These are phyloP conservation scores for Russula foetens DNA, from an alignment of 768 basidiomycete species.

Conservation along the genomic window DNA sequence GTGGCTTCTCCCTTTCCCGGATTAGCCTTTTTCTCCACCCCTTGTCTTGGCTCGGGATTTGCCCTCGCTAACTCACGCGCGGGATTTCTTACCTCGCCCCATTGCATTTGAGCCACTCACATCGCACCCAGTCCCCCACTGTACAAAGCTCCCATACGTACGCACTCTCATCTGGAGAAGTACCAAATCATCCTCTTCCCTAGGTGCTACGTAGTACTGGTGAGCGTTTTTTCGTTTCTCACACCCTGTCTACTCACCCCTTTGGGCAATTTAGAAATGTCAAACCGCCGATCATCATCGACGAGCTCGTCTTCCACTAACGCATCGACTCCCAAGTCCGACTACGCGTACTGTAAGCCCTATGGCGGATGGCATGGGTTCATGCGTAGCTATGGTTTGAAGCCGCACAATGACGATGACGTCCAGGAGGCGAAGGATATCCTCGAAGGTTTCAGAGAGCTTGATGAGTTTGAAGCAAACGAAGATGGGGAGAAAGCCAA, in stretches of 20 bases:
- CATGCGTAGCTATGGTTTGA: conserved; percentile 21
- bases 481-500: neutral
- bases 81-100: too few relatives aligned
- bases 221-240: too few relatives aligned
- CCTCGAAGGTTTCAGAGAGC: conserved; percentile 6
- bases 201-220: too few relatives aligned
- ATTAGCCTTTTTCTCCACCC: too few relatives aligned
- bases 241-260: neutral
- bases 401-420: conserved; percentile 17
- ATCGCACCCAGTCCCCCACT: too few relatives aligned
- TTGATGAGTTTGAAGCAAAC: neutral
- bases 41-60: too few relatives aligned
- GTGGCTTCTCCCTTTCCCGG: too few relatives aligned
- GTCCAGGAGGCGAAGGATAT: conserved; percentile 20
- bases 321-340: neutral
- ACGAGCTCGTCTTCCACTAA: neutral
- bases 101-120: too few relatives aligned
- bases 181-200: too few relatives aligned
- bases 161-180: too few relatives aligned
- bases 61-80: too few relatives aligned
- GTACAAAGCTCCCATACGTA: too few relatives aligned
- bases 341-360: neutral
- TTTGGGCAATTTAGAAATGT: neutral
- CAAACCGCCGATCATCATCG: neutral
- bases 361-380: conserved; percentile 19